A percentile compares a stretch with the other conserved stretches of the same genome.
Conservation (phyloP, 2,329 filamentous ascomycete genomes). For the Exserohilum rostratum region DNA sequence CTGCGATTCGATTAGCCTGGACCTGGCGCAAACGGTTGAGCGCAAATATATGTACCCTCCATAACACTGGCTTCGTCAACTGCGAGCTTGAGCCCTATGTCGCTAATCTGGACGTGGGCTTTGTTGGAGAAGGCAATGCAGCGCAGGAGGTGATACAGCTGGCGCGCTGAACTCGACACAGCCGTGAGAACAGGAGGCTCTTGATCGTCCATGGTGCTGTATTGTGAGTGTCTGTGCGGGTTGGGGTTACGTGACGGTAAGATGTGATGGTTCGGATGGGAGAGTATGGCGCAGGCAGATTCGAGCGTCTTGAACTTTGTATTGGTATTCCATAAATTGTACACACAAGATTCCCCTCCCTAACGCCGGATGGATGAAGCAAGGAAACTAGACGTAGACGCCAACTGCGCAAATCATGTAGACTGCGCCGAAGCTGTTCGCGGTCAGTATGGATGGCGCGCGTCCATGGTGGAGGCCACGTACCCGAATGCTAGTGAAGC, state of each 20-base stretch:
- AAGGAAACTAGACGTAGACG: constrained; percentile 81
- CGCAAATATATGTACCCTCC: constrained; percentile 67
- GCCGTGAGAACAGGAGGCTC: constrained; percentile 70
- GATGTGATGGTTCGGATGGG: not conserved
- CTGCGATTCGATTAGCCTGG: constrained; percentile 46
- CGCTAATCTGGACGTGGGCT: constrained; percentile 76
- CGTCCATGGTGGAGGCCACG: constrained; percentile 44
- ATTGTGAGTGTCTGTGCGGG: constrained; percentile 1
- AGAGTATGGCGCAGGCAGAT: constrained; percentile 12
- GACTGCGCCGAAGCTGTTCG: constrained; percentile 83
- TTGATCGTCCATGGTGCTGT: constrained; percentile 37
- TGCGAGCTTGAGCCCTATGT: constrained; percentile 84
- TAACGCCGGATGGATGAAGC: constrained; percentile 36
- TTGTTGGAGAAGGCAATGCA: constrained; percentile 67
- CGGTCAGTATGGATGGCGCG: constrained; percentile 1
- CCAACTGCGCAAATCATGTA: constrained; percentile 99
- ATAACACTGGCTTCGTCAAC: constrained; percentile 89
- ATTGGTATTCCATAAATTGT: constrained; percentile 50
- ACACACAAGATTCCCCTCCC: constrained; percentile 27
- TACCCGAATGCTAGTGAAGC: constrained; percentile 91
- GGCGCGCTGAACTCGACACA: constrained; percentile 77
- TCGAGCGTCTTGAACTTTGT: constrained; percentile 36
- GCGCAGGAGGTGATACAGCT: constrained; percentile 69
- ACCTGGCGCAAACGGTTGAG: not conserved
- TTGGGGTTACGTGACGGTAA: not conserved